Evolutionary conservation across 2,329 filamentous ascomycete species (phyloP).

Genomic region (Scedosporium boydii): DNA sequence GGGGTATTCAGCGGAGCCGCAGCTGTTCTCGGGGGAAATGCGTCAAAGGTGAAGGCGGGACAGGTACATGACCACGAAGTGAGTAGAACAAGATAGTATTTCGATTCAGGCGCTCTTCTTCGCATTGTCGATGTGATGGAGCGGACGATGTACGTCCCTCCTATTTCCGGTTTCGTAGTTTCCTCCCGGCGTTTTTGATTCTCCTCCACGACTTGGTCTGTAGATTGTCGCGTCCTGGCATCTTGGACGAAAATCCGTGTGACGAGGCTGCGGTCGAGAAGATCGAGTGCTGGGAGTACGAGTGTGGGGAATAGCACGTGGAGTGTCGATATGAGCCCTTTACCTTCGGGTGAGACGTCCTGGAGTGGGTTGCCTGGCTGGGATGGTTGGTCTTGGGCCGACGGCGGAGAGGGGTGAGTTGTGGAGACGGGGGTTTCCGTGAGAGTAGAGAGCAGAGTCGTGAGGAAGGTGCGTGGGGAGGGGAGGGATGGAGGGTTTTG

Average conservation of each 20-base stretch:
- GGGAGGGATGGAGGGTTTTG: slow-evolving; percentile 9
- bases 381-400: slow-evolving; percentile 17
- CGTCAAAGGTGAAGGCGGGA: slow-evolving; percentile 68
- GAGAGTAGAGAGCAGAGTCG: slow-evolving; percentile 37
- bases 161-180: not conserved
- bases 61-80: slow-evolving; percentile 83
- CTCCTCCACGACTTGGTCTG: not conserved
- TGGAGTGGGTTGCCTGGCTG: slow-evolving; percentile 16
- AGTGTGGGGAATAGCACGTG: slow-evolving; percentile 78
- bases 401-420: slow-evolving; percentile 18
- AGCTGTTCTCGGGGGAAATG: slow-evolving; percentile 39
- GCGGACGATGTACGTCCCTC: slow-evolving; percentile 47
- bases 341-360: slow-evolving; percentile 19
- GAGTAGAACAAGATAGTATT: slow-evolving; percentile 61
- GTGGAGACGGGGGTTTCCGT: slow-evolving; percentile 10
- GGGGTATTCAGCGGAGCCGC: not conserved
- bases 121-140: slow-evolving; percentile 36
- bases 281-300: slow-evolving; percentile 75
- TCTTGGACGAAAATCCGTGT: slow-evolving; percentile 32
- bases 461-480: slow-evolving; percentile 35
- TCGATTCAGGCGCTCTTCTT: not conserved
- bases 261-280: slow-evolving; percentile 71
- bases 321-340: slow-evolving; percentile 57
- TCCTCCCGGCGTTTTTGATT: not conserved
- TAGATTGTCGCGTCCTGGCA: not conserved